Evolutionary conservation across 495 filamentous ascomycete genomes (phyloP).

Genomic region (Penicillium diatomitis): DNA sequence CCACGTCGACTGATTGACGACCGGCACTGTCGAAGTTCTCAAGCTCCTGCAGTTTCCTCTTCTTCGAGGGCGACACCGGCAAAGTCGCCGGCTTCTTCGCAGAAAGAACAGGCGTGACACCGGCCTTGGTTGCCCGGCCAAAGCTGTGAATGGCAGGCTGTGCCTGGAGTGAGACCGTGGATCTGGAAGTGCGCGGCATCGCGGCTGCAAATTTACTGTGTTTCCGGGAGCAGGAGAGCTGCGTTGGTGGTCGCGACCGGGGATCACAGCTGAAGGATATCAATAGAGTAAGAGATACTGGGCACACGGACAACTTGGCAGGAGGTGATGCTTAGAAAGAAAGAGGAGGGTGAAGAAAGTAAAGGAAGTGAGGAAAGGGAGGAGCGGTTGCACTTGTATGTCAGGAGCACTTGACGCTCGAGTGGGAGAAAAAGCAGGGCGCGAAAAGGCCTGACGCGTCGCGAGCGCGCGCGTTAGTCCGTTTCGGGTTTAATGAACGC

Average conservation of each 20-base stretch:
- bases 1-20: slow-evolving; percentile 8
- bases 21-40: slow-evolving; percentile 22
- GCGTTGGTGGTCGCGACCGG: slow-evolving; percentile 13
- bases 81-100: slow-evolving; percentile 17
- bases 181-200: slow-evolving; percentile 30
- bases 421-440: slow-evolving; percentile 1
- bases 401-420: background rate
- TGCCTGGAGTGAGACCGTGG: slow-evolving; percentile 22
- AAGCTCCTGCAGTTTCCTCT: slow-evolving; percentile 36
- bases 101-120: slow-evolving; percentile 15
- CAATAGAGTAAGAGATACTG: slow-evolving; percentile 20
- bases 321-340: background rate
- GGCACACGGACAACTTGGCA: background rate
- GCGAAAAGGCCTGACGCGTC: slow-evolving; percentile 12
- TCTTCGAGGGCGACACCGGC: slow-evolving; percentile 37
- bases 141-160: slow-evolving; percentile 34
- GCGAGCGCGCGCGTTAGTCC: slow-evolving; percentile 4
- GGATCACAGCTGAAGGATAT: slow-evolving; percentile 13
- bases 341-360: slow-evolving; percentile 3
- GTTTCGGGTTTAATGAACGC: slow-evolving; percentile 13
- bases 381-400: background rate
- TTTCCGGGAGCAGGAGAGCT: slow-evolving; percentile 1
- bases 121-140: slow-evolving; percentile 36
- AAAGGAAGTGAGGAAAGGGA: slow-evolving; percentile 4
- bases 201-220: slow-evolving; percentile 19